Base-by-base conservation (phyloP, 1,139 yeast genomes). In the Candida sp. region DNA sequence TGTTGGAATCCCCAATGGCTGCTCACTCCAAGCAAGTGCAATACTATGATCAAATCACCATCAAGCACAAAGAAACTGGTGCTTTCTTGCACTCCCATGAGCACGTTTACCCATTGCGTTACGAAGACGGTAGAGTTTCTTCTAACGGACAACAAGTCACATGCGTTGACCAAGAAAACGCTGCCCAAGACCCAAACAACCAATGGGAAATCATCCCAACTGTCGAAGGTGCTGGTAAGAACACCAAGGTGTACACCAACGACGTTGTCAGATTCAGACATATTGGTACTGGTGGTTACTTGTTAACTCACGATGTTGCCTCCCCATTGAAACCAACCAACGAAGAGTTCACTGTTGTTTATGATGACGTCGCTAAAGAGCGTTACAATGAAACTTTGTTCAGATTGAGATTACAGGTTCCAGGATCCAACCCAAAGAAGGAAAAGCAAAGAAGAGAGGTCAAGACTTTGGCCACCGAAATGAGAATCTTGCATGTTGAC, bases 61-160 rank as follows among this genome's bases (percentile, higher is more conserved):
- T 94, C 53, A 83, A 81, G 61, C 96, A 92, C 68, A 86, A 85
- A 63, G 89, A 83, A 45, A 90, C 97, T 3, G 83, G 78, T 3
- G 85, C 90, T 11, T 79, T 81, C 50, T 80, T 94, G 62, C 98
- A 94, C 67, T 94, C 99, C 0, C 98, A 92, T 63, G 79, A 74
- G 34, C 70, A 69, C 45, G 67, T 60, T 11, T 94, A 94, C 67
- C 99, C 99, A 37, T 76, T 92, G 62, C 86, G 98, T 66, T 94
- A 94, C 67, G 98, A 91, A 50, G 98, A 94, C 67, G 99, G 99
- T 9, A 86, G 99, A 72, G 79, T 94, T 48, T 93, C 98, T 1
- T 92, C 98, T 8, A 90, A 90, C 67, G 94, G 96, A 51, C 99
- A 94, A 73, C 97, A 91, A 70, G 97, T 94, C 32, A 92, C 98